Percentiles rank a stretch among this genome's conserved stretches.
Conservation (phyloP, 75 land plant species). For the Pinus albicaulis region DNA sequence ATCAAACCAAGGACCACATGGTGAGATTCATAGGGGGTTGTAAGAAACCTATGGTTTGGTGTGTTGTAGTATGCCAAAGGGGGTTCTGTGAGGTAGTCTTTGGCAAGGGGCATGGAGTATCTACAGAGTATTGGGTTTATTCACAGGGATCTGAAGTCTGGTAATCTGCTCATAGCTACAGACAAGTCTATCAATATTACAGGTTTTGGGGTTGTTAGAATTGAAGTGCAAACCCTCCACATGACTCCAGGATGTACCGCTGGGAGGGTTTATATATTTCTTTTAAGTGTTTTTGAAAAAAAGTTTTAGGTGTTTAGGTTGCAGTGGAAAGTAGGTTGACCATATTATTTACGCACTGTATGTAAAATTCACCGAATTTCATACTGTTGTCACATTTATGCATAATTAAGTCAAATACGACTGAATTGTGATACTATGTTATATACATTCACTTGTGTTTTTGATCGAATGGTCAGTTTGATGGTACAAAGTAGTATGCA, state of each 20-base stretch:
- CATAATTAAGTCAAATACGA: too few relatives aligned
- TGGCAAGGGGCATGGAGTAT: conserved; percentile 81
- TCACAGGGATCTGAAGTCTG: conserved; percentile 82
- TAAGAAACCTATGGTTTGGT: conserved; percentile 78
- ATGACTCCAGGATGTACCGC: conserved; percentile 78
- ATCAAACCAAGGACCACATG: conserved; percentile 16
- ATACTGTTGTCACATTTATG: too few relatives aligned
- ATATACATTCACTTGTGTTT: too few relatives aligned
- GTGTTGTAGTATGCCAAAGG: conserved; percentile 88
- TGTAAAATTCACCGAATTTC: too few relatives aligned
- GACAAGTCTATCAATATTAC: conserved; percentile 80
- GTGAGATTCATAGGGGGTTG: conserved; percentile 80
- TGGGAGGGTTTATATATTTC: conserved; percentile 70
- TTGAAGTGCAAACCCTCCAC: conserved; percentile 60
- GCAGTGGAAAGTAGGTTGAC: too few relatives aligned
- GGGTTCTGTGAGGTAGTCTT: conserved; percentile 70
- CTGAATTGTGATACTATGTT: too few relatives aligned
- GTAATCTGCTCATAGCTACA: conserved; percentile 62
- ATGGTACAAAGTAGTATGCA: too few relatives aligned
- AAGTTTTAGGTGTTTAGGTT: too few relatives aligned
- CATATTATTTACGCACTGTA: too few relatives aligned
- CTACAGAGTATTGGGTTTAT: conserved; percentile 59
- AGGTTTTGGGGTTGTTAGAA: conserved; percentile 53
- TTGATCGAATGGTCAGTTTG: too few relatives aligned
- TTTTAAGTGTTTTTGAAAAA: too few relatives aligned